A percentile compares a stretch with the other conserved stretches of the same genome.
Evolutionary conservation across 2,329 filamentous ascomycete species (phyloP).

Genomic region (Colletotrichum trifolii): DNA sequence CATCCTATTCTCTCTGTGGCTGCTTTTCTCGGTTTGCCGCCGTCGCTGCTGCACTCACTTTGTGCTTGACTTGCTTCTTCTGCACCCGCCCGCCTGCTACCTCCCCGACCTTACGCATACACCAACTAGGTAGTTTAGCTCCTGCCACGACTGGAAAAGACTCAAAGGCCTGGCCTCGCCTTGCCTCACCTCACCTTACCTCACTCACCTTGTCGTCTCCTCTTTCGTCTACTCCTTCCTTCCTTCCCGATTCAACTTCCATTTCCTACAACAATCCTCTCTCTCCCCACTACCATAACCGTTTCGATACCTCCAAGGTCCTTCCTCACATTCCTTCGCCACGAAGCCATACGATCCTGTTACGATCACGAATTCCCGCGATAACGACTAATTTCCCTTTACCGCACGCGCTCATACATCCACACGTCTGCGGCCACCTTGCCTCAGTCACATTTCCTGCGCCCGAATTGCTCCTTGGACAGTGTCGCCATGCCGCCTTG

Average conservation of each 20-base stretch:
- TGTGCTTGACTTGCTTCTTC: conserved; percentile 6
- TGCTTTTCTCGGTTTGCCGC: conserved; percentile 30
- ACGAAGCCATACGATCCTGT: conserved; percentile 6
- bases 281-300: conserved; percentile 5
- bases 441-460: neutral
- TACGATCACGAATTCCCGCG: conserved; percentile 18
- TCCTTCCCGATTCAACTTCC: neutral
- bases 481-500: conserved; percentile 31
- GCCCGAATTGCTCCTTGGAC: conserved; percentile 6
- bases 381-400: conserved; percentile 8
- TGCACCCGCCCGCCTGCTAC: neutral
- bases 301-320: conserved; percentile 3
- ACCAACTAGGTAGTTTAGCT: neutral
- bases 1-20: conserved; percentile 21
- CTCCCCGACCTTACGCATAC: neutral
- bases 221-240: neutral
- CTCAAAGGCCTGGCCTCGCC: conserved; percentile 27
- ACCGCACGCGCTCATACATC: neutral
- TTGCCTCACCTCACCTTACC: conserved; percentile 4
- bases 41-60: conserved; percentile 3
- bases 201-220: neutral
- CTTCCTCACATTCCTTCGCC: neutral
- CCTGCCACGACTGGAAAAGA: conserved; percentile 30
- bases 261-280: neutral
- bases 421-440: neutral